These are phyloP conservation scores for Amborella trichopoda DNA, from an alignment of 164 flowering plant species.

Conservation along the genomic window DNA sequence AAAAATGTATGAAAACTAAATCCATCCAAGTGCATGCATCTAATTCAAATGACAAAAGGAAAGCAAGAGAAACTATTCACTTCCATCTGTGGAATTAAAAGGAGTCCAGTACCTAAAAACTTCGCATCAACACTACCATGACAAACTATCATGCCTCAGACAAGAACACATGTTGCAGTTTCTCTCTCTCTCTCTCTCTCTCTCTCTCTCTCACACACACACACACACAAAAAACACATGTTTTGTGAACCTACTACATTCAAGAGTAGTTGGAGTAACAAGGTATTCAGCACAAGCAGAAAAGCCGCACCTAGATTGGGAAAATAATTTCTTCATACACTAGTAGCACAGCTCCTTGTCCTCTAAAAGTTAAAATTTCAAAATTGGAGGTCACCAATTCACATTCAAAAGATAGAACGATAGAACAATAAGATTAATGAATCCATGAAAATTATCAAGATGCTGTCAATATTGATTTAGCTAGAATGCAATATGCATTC, in stretches of 20 bases:
- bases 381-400: no score
- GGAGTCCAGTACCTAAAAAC: background rate
- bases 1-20: no score
- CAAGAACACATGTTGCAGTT: background rate
- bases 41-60: background rate
- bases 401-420: no score
- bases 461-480: no score
- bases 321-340: background rate
- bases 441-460: no score
- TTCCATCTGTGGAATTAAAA: background rate
- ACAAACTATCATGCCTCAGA: background rate
- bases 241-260: background rate
- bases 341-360: no score
- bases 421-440: no score
- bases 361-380: no score
- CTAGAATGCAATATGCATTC: no score
- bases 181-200: background rate
- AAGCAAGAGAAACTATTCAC: background rate
- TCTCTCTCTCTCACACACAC: background rate
- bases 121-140: background rate
- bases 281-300: background rate
- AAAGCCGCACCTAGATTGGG: background rate
- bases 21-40: no score
- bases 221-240: background rate
- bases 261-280: background rate